Percentiles rank a stretch among this genome's conserved stretches.
phyloP scores from a whole-genome alignment of 164 flowering plant genomes.

The Santalum album region DNA sequence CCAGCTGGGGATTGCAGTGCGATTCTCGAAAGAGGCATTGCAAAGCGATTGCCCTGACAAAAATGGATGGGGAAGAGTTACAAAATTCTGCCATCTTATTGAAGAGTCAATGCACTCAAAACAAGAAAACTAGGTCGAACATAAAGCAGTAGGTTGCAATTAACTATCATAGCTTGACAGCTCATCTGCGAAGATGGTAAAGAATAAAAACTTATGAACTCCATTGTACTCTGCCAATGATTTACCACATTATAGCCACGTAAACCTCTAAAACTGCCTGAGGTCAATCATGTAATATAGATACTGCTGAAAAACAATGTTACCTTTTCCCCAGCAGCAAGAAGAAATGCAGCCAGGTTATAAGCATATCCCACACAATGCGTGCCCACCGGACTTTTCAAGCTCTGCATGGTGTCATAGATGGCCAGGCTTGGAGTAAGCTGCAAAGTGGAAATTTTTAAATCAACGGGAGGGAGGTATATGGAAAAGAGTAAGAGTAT shows the following conservation, averaged over 20 bases:
- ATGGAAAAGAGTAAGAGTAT: background rate
- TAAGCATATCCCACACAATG: conserved; percentile 66
- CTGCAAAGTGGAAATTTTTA: conserved; percentile 35
- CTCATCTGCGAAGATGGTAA: too few relatives aligned
- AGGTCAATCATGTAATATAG: background rate
- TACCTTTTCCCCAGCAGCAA: conserved; percentile 95
- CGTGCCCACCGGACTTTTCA: conserved; percentile 77
- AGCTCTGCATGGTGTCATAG: conserved; percentile 83
- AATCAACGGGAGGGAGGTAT: background rate
- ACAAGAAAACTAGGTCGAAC: too few relatives aligned
- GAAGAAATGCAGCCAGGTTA: conserved; percentile 70
- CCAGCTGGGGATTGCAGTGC: conserved; percentile 76
- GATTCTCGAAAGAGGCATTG: conserved; percentile 74
- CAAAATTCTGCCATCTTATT: too few relatives aligned
- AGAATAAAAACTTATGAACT: background rate
- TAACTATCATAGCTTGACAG: too few relatives aligned
- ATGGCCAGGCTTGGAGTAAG: conserved; percentile 77
- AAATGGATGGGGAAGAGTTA: too few relatives aligned
- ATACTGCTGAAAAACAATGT: background rate
- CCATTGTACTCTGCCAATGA: background rate
- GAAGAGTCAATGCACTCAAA: too few relatives aligned
- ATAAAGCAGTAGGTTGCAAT: too few relatives aligned
- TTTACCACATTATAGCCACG: background rate
- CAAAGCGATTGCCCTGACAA: conserved; percentile 61
- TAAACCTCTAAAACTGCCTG: background rate